A percentile compares a stretch with the other conserved stretches of the same genome.
Conservation (phyloP, 2,329 filamentous ascomycete genomes). For the Talaromyces piceae region DNA sequence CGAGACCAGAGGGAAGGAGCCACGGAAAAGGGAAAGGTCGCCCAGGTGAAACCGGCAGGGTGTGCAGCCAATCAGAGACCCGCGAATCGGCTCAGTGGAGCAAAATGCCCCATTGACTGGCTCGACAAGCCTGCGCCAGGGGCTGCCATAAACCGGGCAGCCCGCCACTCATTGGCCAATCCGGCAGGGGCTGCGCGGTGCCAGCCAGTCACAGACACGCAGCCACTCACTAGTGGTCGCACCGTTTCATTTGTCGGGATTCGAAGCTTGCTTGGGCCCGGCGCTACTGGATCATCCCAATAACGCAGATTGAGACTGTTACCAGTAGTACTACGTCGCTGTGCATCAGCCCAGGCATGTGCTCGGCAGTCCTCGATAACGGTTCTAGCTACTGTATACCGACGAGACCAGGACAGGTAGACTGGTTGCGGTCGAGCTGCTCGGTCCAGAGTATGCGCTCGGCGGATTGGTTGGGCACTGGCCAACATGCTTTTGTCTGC, state of each 20-base stretch:
- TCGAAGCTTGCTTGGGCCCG: neutral
- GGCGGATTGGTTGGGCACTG: too few relatives aligned
- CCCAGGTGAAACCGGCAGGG: conserved; percentile 7
- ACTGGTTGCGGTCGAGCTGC: too few relatives aligned
- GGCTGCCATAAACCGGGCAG: conserved; percentile 7
- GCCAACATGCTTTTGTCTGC: neutral
- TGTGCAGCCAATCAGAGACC: conserved; percentile 3
- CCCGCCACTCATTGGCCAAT: neutral
- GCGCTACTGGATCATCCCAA: neutral
- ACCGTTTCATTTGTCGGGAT: neutral
- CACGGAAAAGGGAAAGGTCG: neutral
- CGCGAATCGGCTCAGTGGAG: neutral
- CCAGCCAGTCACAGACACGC: neutral
- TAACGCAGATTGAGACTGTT: neutral
- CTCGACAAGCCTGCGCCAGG: neutral
- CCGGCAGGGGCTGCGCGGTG: neutral
- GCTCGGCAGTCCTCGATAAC: too few relatives aligned
- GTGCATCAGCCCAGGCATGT: too few relatives aligned
- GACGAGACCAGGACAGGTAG: too few relatives aligned
- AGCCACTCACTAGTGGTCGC: neutral
- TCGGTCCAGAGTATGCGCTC: too few relatives aligned
- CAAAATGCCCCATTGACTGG: neutral
- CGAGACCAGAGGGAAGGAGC: neutral
- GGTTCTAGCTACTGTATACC: too few relatives aligned
- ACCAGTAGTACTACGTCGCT: neutral